Evolutionary conservation across 73 alveolate species (phyloP), one percentile per base, ranked within the genome.

Genomic region (Uronychia binucleata): DNA sequence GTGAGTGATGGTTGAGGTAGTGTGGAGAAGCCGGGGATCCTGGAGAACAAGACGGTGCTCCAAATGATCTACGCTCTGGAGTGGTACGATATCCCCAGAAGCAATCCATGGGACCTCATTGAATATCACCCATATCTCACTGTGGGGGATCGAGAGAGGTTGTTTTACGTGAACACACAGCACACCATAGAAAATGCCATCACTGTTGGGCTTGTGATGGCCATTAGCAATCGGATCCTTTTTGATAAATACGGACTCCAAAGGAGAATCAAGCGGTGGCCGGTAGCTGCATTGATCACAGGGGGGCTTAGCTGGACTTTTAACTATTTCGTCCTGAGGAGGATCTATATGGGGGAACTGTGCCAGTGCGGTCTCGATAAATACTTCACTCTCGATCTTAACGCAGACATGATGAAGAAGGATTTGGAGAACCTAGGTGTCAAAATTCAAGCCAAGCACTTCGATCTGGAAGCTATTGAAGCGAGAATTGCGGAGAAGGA

Each of bases 91-190:
- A 84, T 89, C 59, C 86, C 89, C 5, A 58, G 86, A 59, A 75
- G 34, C 30, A 84, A 89, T n/a, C 34, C 33, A 57, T 11, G 79
- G 0, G 92, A 89, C 32, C 83, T 89, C 28, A 79, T 84, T 0
- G 89, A 80, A 58, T 89, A 34, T 80, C 95, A 89, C 79, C 95
- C 95, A 29, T 84, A 89, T 78, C 31, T 89, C 26, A 84, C 91
- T 33, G 67, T 1, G 30, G 89, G 90, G 0, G 95, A 89, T 58
- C 33, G 76, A 29, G 89, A 84, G 1, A 34, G 59, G 19, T 14
- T 89, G 74, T 35, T 75, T 26, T 81, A 78, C 34, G 74, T 79
- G 26, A 75, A 89, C 29, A 78, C 31, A 75, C 83, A 84, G 32
- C 95, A 89, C 57, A 31, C 77, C 34, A 28, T 84, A 0, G 95